These are phyloP conservation scores for Gregarina niphandrodes DNA, from an alignment of 169 alveolate genomes.

Conservation along the genomic window DNA sequence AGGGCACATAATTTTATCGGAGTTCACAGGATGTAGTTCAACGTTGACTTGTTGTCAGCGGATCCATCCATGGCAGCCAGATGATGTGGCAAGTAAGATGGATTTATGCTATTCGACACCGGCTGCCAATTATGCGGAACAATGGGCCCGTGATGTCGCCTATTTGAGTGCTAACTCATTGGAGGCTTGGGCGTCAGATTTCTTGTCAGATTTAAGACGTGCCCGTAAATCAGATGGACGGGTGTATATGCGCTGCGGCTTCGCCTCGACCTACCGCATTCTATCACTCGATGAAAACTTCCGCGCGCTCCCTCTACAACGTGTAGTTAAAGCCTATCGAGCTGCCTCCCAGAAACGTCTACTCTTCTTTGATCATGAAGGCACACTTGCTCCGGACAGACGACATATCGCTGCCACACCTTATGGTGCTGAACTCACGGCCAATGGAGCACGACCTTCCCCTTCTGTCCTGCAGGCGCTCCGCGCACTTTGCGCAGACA, in stretches of 20 bases:
- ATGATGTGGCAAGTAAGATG: conserved; percentile 33
- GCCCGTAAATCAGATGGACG: conserved; percentile 37
- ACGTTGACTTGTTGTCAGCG: conserved; percentile 36
- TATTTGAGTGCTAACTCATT: no score
- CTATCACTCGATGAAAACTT: neutral
- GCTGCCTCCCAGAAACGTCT: conserved; percentile 16
- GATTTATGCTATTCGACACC: no score
- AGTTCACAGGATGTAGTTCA: conserved; percentile 40
- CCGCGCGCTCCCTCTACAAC: conserved; percentile 3
- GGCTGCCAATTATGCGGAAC: conserved; percentile 13
- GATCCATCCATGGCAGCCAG: conserved; percentile 44
- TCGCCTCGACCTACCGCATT: conserved; percentile 22
- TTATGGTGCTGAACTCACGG: conserved; percentile 1
- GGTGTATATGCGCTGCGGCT: conserved; percentile 29
- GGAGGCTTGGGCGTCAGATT: conserved; percentile 17
- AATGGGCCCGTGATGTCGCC: conserved; percentile 24
- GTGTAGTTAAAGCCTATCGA: conserved; percentile 6
- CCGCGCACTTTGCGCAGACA: conserved; percentile 8
- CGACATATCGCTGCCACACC: conserved; percentile 10
- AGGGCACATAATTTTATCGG: conserved; percentile 33
- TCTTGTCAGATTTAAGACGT: conserved; percentile 28
- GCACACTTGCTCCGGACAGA: conserved; percentile 30
- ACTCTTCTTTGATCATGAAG: conserved; percentile 34
- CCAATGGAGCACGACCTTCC: conserved; percentile 10
- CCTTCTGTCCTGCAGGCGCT: conserved; percentile 2